Evolutionary conservation across 2,329 filamentous ascomycete genomes (phyloP), one percentile per base, ranked within the genome.

Genomic region (Fusarium pseudoanthophilum): DNA sequence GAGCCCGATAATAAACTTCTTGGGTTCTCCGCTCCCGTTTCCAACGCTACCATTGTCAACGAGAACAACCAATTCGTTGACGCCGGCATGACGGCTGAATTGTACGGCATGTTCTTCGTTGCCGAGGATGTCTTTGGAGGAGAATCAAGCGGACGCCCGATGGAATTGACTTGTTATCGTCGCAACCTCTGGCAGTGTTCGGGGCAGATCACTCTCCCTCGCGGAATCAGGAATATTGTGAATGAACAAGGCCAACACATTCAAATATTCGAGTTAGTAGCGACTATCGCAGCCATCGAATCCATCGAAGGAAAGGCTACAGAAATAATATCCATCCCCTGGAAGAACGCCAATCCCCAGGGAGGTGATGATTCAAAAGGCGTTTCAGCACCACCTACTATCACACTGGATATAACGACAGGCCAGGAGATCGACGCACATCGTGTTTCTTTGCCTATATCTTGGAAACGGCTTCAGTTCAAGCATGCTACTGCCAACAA

Each of bases 401-500:
- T 90, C 49, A 82, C 86, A 2, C 79, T 92, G 32, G 89, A 92
- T 75, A 79, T 91, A 9, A 81, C 82, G 57, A 83, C 85, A 34
- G 89, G 88, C 26, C 89, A 90, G 85, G 94, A 85, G 86, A 88
- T 97, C 40, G 95, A 97, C 78, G 92, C 92, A 4, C 91, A 93
- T 63, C 92, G 91, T 64, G 91, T 95, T 14, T 93, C 90, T 43
- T 90, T 97, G 64, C 93, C 95, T 3, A 92, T 98, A 60, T 92
- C 94, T 39, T 98, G 95, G 95, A 98, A 97, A 82, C 88, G 95
- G 60, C 84, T 98, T 65, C 95, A 98, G 81, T 98, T 98, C 82
- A 93, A 97, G 78, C 96, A 97, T 76, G 95, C 95, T 4, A 98
- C 95, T 2, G 95, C 95, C 57, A 98, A 98, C 81, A 98, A 98